Percentiles rank a stretch among this genome's conserved stretches.
Conservation (phyloP, 2,329 filamentous ascomycete genomes). For the Hypoxylon sp. region DNA sequence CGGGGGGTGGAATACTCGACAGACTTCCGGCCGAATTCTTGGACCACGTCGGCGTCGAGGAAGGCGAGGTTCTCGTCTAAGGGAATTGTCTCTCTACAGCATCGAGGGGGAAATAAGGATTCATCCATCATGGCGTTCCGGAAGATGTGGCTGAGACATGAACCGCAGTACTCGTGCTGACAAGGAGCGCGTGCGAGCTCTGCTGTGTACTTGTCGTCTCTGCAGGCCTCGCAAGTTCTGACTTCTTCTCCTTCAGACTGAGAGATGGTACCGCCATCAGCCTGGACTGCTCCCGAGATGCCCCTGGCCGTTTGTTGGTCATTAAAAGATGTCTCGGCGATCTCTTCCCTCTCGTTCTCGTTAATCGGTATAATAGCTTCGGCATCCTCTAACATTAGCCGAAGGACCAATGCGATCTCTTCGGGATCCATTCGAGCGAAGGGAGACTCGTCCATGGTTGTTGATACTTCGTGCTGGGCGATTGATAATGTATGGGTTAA, state of each 20-base stretch:
- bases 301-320: constrained; percentile 48
- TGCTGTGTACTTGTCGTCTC: constrained; percentile 30
- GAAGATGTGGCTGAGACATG: constrained; percentile 65
- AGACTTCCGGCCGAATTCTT: constrained; percentile 60
- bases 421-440: constrained; percentile 8
- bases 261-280: constrained; percentile 25
- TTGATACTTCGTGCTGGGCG: neutral
- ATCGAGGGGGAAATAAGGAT: constrained; percentile 68
- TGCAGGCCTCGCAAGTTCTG: constrained; percentile 40
- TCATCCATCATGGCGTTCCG: constrained; percentile 62
- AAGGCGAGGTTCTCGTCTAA: constrained; percentile 55
- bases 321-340: constrained; percentile 22
- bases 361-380: constrained; percentile 14
- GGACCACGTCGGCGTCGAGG: constrained; percentile 56
- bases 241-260: neutral
- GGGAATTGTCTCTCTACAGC: constrained; percentile 63
- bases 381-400: constrained; percentile 18
- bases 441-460: constrained; percentile 4
- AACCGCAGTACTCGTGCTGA: constrained; percentile 65
- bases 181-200: constrained; percentile 43
- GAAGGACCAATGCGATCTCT: constrained; percentile 2
- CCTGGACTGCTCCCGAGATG: constrained; percentile 25
- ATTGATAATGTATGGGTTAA: neutral
- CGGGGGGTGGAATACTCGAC: constrained; percentile 64
- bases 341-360: constrained; percentile 8